Base-by-base conservation (phyloP, 1,139 yeast species). In the Magnusiomyces suaveolens region DNA sequence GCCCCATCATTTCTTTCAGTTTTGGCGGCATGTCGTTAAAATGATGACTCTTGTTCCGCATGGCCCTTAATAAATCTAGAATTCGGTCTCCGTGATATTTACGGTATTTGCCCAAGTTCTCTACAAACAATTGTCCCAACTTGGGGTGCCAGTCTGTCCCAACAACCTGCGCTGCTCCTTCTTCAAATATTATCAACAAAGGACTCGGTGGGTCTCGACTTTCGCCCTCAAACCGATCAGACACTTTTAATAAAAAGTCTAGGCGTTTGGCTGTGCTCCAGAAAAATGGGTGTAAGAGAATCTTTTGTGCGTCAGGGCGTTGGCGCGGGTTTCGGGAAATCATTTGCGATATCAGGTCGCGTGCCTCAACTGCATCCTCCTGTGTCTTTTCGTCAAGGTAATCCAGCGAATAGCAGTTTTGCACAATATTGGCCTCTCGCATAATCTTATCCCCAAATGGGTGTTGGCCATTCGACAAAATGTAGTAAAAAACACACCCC, bases 361-460 rank as follows among this genome's bases (percentile, higher is more conserved):
- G 75, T 2, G 95, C 84, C 64, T 88, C 96, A 41, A 72, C 74
- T 10, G 74, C 70, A 64, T 67, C 70, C 23, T 47, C 50, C 16
- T 72, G 69, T n/a, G 69, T 66, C 3, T 69, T 64, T 29, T 74
- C 73, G 21, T 47, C 71, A 8, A 78, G 60, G 14, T 65, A 74
- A 8, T 78, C 76, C 48, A 90, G 69, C 56, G 78, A 75, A 65
- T 74, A 84, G n/a, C 78, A 77, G 21, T 85, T 87, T 61, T 81
- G 85, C 57, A 89, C 82, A 43, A 92, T 90, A 65, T 92, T 89
- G 20, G 86, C 94, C 65, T 92, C 98, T 52, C 98, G 76, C 63
- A 84, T 70, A 63, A 87, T n/a, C n/a, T n/a, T n/a, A n/a, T n/a
- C 95, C 12, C 98, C 98, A 72, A 87, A 92, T 2, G 99, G 98